Evolutionary conservation across 75 land plant species (phyloP), one percentile per base, ranked within the genome.

Genomic region (Cupressus sempervirens): DNA sequence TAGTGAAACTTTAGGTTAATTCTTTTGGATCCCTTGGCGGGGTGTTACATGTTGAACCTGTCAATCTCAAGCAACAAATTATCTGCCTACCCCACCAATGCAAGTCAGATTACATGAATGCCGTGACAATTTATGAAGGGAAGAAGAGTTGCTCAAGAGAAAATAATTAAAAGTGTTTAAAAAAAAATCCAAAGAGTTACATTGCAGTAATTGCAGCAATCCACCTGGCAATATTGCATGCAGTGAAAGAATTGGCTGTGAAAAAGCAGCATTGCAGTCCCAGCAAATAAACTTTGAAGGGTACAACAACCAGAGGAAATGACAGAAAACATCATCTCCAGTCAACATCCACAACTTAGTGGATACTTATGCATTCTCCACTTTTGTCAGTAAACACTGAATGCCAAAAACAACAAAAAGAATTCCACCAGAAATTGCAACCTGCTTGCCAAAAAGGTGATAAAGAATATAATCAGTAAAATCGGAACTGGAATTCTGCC

Each of bases 361-460:
- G 81, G 81, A 45, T 16, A 26, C 23, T 79, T 79, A 79, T 43
- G 52, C 52, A 79, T 45, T 45, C 48, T 90, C 86, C 26, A 85
- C 86, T 46, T 45, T 48, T 11, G 77, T 30, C 13, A 86, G 30
- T 20, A 83, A 41, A 38, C n/a, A 83, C 45, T 46, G 70, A 56
- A 94, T 53, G 26, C 96, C 98, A 84, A 96, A 96, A 65, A 91
- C 90, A 81, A 94, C 79, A 85, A 96, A 96, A 43, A 96, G 92
- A 56, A 93, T 72, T 76, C 94, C 96, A 48, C 95, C 93, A 45
- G 93, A 91, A 35, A 93, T 86, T 26, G 93, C 93, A 86, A 94
- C 94, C 95, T 94, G 91, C 86, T 88, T 79, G 1, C 15, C 72
- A 14, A 85, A 79, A 54, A 80, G 38, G 30, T 1, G 4, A 23